A percentile compares a stretch with the other conserved stretches of the same genome.
Evolutionary conservation across 345 rosid species (phyloP).

Genomic region (Citrus medica): DNA sequence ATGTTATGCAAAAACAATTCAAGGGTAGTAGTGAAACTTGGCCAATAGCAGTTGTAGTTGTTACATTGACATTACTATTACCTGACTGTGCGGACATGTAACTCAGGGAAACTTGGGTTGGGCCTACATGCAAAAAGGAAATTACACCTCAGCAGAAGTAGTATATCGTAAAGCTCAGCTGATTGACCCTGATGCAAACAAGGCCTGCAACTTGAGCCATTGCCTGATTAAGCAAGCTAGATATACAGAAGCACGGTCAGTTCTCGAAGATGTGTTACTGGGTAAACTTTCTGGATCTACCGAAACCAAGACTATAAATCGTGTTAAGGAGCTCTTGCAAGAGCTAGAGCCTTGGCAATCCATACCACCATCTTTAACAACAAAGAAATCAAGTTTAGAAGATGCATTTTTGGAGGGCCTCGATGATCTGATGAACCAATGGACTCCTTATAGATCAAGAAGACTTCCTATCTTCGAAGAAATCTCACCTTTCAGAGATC

Average conservation of each 20-base stretch:
- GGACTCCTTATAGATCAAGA: constrained; percentile 63
- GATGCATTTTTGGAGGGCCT: constrained; percentile 61
- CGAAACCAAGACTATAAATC: constrained; percentile 47
- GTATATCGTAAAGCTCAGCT: constrained; percentile 73
- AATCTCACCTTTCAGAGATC: constrained; percentile 80
- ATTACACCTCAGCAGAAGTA: constrained; percentile 65
- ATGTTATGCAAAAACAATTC: neutral
- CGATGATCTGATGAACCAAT: constrained; percentile 56
- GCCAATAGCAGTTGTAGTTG: neutral
- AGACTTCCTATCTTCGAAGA: constrained; percentile 89
- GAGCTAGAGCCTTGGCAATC: constrained; percentile 30
- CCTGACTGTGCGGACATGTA: neutral
- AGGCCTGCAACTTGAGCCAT: constrained; percentile 74
- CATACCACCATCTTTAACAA: neutral
- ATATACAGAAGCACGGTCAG: constrained; percentile 40
- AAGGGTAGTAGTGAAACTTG: no score
- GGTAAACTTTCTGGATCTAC: constrained; percentile 43
- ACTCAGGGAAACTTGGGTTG: constrained; percentile 88
- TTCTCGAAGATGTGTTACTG: constrained; percentile 43
- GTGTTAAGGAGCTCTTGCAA: constrained; percentile 45
- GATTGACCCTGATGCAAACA: constrained; percentile 85
- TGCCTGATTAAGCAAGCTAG: constrained; percentile 74
- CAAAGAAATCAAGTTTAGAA: constrained; percentile 25
- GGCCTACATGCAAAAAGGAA: constrained; percentile 89
- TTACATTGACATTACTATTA: neutral